Conservation (phyloP, 2,329 filamentous ascomycete species). For the Verticillium nubilum region DNA sequence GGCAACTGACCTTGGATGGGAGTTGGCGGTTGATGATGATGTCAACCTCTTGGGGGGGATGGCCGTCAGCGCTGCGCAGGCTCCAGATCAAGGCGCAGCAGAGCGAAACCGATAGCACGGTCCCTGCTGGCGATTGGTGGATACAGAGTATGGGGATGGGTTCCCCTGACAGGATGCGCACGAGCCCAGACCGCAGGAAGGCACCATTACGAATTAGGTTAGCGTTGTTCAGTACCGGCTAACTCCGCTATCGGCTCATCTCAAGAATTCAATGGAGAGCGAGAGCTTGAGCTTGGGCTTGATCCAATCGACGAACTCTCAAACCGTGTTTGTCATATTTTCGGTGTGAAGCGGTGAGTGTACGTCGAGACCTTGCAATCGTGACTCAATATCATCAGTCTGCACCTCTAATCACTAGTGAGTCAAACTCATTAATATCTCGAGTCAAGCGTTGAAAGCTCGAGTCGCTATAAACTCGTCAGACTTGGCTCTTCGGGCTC, state of each 20-base stretch:
- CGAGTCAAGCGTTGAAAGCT: background rate
- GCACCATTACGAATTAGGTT: background rate
- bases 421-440: background rate
- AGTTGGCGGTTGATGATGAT: constrained; percentile 11
- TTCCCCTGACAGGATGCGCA: background rate
- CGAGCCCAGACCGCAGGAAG: background rate
- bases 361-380: constrained; percentile 5
- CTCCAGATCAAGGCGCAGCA: background rate
- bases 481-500: background rate
- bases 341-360: constrained; percentile 12
- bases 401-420: background rate
- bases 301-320: background rate
- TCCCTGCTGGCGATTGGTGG: background rate
- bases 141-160: background rate
- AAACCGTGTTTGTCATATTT: constrained; percentile 4
- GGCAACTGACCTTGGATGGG: background rate
- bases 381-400: constrained; percentile 7
- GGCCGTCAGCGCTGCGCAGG: constrained; percentile 6
- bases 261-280: background rate
- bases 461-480: background rate
- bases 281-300: background rate
- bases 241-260: background rate
- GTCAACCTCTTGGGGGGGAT: constrained; percentile 11
- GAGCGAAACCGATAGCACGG: background rate
- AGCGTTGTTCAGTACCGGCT: constrained; percentile 1